Percentiles rank a stretch among this genome's conserved stretches.
Evolutionary conservation across 176 grass and related monocot genomes (phyloP).

Genomic region (Oryza meyeriana): DNA sequence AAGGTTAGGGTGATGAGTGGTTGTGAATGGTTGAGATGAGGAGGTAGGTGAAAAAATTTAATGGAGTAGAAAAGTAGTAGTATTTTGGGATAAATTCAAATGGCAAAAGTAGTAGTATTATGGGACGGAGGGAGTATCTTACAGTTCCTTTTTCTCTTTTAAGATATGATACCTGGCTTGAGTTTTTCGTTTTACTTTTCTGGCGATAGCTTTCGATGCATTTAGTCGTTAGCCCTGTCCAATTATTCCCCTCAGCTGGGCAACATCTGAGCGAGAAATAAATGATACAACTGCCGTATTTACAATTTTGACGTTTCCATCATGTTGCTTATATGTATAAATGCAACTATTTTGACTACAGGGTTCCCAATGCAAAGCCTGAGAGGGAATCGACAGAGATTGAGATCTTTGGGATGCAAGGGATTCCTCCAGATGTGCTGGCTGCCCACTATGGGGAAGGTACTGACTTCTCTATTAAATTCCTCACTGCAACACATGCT

Average conservation of each 20-base stretch:
- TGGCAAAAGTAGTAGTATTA: too few species aligned
- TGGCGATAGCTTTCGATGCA: neutral
- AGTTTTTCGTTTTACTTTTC: neutral
- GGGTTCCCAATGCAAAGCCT: slow-evolving; percentile 93
- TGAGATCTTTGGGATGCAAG: slow-evolving; percentile 99
- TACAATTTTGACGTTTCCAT: neutral
- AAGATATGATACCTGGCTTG: neutral
- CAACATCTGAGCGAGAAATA: neutral
- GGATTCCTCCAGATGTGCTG: slow-evolving; percentile 82
- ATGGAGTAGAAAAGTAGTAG: too few species aligned
- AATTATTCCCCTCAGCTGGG: neutral
- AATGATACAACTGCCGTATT: neutral
- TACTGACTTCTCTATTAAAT: neutral
- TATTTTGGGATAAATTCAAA: too few species aligned
- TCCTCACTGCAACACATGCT: neutral
- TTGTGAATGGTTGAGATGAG: too few species aligned
- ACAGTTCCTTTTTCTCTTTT: neutral
- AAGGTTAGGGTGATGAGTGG: too few species aligned
- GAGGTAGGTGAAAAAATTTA: too few species aligned
- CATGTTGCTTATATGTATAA: neutral
- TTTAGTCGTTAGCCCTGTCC: neutral
- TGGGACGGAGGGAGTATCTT: too few species aligned
- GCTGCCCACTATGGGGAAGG: slow-evolving; percentile 99
- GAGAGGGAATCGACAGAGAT: slow-evolving; percentile 97
- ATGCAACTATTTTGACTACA: slow-evolving; percentile 31